Percentiles rank a stretch among this genome's conserved stretches.
phyloP scores from a whole-genome alignment of 352 stramenopile genomes.

The Globisporangium cederbergense region DNA sequence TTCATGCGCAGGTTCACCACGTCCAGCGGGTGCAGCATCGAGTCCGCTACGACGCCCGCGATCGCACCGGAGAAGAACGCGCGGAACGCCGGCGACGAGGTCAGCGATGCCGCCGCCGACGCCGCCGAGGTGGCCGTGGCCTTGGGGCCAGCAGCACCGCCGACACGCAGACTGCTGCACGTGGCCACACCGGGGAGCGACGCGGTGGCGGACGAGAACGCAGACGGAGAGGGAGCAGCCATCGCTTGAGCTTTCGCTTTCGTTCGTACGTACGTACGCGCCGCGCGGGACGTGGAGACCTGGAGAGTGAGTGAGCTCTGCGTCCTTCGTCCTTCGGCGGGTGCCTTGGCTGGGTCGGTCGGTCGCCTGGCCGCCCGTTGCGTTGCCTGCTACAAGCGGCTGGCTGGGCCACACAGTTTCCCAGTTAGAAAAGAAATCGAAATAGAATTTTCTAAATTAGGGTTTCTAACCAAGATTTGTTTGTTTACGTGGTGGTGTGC shows the following conservation, averaged over 20 bases:
- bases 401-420: slow-evolving; percentile 6
- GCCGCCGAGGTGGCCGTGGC: slow-evolving; percentile 38
- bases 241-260: neutral
- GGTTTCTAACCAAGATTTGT: slow-evolving; percentile 5
- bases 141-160: slow-evolving; percentile 16
- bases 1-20: slow-evolving; percentile 86
- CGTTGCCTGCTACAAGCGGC: neutral
- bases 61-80: slow-evolving; percentile 68
- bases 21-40: slow-evolving; percentile 73
- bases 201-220: neutral
- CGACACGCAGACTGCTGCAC: slow-evolving; percentile 25
- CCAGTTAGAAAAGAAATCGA: neutral
- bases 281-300: slow-evolving; percentile 7
- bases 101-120: slow-evolving; percentile 7
- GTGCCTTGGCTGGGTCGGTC: neutral
- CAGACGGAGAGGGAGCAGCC: neutral
- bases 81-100: slow-evolving; percentile 41
- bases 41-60: slow-evolving; percentile 71
- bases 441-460: neutral
- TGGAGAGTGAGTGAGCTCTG: slow-evolving; percentile 4
- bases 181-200: slow-evolving; percentile 19
- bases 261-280: neutral
- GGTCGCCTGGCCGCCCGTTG: neutral
- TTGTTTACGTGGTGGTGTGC: neutral
- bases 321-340: neutral